phyloP scores from a whole-genome alignment of 169 alveolate genomes.

The Cryptosporidium meleagridis region DNA sequence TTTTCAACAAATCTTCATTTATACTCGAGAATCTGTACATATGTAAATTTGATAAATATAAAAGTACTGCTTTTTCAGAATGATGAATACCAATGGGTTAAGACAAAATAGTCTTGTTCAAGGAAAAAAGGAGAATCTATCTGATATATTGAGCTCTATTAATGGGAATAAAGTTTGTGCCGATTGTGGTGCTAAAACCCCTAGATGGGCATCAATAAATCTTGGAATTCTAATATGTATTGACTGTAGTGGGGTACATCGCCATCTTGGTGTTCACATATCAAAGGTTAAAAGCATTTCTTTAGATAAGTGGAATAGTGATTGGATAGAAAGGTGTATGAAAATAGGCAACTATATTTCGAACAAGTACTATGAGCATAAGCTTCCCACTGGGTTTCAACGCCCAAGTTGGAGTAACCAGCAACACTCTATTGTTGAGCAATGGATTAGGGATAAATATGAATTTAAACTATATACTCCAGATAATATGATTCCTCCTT shows the following conservation, averaged over 20 bases:
- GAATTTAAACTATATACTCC: slow-evolving; percentile 84
- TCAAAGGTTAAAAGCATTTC: slow-evolving; percentile 93
- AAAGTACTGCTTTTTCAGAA: background rate
- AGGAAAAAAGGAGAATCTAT: slow-evolving; percentile 22
- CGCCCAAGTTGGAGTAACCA: slow-evolving; percentile 73
- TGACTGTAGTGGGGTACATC: slow-evolving; percentile 96
- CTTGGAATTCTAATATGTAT: slow-evolving; percentile 95
- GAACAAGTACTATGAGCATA: slow-evolving; percentile 80
- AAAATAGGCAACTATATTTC: slow-evolving; percentile 81
- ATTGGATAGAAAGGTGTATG: slow-evolving; percentile 84
- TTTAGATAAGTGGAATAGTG: slow-evolving; percentile 90
- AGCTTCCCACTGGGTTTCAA: slow-evolving; percentile 79
- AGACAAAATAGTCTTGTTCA: slow-evolving; percentile 7
- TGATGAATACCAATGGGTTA: slow-evolving; percentile 12
- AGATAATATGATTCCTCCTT: slow-evolving; percentile 66
- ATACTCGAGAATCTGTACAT: slow-evolving; percentile 15
- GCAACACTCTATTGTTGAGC: slow-evolving; percentile 80
- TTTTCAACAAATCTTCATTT: background rate
- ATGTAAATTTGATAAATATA: slow-evolving; percentile 2
- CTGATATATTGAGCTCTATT: slow-evolving; percentile 45
- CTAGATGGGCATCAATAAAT: slow-evolving; percentile 96
- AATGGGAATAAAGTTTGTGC: slow-evolving; percentile 94
- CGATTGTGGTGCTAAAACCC: slow-evolving; percentile 94
- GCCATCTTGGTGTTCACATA: slow-evolving; percentile 94
- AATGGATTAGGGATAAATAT: slow-evolving; percentile 87